A percentile compares a stretch with the other conserved stretches of the same genome.
These are phyloP conservation scores for Endothia cerciana DNA, from an alignment of 2,329 filamentous ascomycete species.

Conservation along the genomic window DNA sequence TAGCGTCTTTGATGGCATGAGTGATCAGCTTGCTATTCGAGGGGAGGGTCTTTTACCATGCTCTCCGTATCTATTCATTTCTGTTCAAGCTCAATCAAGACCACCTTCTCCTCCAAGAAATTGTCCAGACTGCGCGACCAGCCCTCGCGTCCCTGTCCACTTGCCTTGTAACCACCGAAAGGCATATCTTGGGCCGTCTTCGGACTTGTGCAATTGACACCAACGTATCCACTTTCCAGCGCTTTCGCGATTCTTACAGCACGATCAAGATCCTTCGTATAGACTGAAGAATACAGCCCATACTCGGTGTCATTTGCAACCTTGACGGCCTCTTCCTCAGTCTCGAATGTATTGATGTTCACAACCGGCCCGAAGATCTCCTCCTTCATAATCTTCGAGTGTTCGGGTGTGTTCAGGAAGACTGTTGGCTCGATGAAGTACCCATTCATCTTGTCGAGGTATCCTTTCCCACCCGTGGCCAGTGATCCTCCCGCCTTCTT, in stretches of 20 bases:
- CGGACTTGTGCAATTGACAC: conserved; percentile 55
- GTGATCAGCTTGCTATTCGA: no score
- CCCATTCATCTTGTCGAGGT: conserved; percentile 35
- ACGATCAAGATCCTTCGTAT: conserved; percentile 54
- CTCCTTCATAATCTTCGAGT: conserved; percentile 58
- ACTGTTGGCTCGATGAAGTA: conserved; percentile 52
- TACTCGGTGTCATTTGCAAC: conserved; percentile 61
- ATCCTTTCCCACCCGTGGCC: conserved; percentile 40
- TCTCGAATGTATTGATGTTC: conserved; percentile 60
- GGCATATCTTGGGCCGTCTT: conserved; percentile 43
- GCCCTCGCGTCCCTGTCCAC: conserved; percentile 44
- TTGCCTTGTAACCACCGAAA: conserved; percentile 49
- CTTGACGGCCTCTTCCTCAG: conserved; percentile 57
- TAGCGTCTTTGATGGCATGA: no score
- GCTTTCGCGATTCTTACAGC: conserved; percentile 52
- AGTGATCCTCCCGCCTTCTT: no score
- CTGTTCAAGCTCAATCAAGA: conserved; percentile 37
- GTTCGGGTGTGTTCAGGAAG: no score
- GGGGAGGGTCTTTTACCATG: neutral
- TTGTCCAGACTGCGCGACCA: conserved; percentile 42
- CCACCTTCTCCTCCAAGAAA: conserved; percentile 40
- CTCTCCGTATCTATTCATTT: conserved; percentile 8
- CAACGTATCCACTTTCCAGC: conserved; percentile 64
- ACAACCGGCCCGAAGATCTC: conserved; percentile 69
- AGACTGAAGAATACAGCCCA: conserved; percentile 59